Conservation (phyloP, 257 asterid genomes). For the Solanum tacnaense region DNA sequence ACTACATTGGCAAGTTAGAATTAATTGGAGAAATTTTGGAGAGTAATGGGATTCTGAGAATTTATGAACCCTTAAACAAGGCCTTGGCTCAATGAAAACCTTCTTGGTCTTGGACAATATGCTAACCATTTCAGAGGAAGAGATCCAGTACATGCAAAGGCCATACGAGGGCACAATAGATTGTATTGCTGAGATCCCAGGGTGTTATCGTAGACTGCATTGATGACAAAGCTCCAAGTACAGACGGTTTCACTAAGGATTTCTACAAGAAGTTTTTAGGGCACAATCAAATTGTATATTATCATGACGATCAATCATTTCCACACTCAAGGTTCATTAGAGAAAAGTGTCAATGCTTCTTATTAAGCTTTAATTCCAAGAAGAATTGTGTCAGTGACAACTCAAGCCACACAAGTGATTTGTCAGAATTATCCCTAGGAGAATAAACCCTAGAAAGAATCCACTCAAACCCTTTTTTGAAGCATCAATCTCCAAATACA, state of each 20-base stretch:
- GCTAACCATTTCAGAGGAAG: not conserved
- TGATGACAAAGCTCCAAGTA: not conserved
- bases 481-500: not conserved
- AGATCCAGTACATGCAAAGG: not conserved
- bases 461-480: not conserved
- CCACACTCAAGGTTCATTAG: not conserved
- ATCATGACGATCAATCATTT: not conserved
- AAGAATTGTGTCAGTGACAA: not conserved
- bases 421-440: not conserved
- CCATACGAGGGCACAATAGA: not conserved
- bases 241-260: not conserved
- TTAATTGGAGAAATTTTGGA: not conserved
- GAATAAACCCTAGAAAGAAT: not conserved
- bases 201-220: not conserved
- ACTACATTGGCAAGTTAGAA: not conserved
- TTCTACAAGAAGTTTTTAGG: not conserved
- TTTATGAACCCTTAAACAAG: not conserved
- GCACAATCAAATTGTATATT: not conserved
- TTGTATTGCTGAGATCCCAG: not conserved
- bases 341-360: not conserved
- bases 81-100: not conserved
- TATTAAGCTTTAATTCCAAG: not conserved
- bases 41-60: not conserved
- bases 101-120: not conserved
- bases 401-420: not conserved